phyloP scores from a whole-genome alignment of 176 grass and related monocot species.

The Raddia guianensis region DNA sequence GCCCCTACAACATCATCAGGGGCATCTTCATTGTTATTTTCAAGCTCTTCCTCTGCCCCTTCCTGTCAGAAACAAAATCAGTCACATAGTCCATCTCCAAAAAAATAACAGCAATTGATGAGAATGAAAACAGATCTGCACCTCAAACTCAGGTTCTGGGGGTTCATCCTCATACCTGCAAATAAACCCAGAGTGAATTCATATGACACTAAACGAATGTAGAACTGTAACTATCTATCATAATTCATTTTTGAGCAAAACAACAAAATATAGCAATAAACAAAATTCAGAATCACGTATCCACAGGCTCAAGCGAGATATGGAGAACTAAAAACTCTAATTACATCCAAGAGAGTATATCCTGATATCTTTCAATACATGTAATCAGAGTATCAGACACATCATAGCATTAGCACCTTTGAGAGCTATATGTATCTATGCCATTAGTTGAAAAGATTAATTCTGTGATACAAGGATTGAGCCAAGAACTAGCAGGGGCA shows the following conservation, averaged over 20 bases:
- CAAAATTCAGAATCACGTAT: not conserved
- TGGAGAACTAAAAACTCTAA: not conserved
- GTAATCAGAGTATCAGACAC: not conserved
- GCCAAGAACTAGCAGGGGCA: no score
- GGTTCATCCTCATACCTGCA: conserved; percentile 83
- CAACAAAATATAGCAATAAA: not conserved
- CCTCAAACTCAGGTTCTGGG: conserved; percentile 79
- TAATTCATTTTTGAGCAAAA: not conserved
- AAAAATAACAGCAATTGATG: not conserved
- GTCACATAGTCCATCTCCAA: not conserved
- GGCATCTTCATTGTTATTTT: conserved; percentile 76
- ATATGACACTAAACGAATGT: not conserved
- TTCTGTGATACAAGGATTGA: not conserved
- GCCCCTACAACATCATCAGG: conserved; percentile 56
- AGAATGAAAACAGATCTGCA: conserved; percentile 21
- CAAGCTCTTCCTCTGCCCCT: conserved; percentile 61
- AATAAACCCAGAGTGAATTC: not conserved
- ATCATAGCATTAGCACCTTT: not conserved
- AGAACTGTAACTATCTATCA: not conserved
- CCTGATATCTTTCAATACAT: not conserved
- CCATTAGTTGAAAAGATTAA: not conserved
- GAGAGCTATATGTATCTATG: not conserved
- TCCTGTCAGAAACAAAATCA: conserved; percentile 48
- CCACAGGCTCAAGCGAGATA: not conserved
- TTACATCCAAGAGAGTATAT: not conserved